Percentiles rank a stretch among this genome's conserved stretches.
Conservation (phyloP, 2,329 filamentous ascomycete genomes). For the Lachnellula subtilissima region DNA sequence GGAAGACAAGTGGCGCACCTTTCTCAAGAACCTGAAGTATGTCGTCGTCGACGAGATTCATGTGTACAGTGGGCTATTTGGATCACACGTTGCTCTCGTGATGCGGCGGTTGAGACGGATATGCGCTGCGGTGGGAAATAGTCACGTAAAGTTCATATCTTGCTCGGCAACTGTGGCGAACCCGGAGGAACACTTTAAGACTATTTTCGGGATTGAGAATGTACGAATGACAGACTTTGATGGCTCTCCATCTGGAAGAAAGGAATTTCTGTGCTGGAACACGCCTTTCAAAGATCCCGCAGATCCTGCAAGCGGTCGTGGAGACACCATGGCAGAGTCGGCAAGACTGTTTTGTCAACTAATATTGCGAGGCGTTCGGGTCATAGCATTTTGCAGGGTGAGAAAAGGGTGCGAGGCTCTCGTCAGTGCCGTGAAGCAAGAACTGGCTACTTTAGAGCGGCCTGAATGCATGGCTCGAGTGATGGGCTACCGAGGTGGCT, state of each 20-base stretch:
- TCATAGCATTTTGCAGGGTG: conserved; percentile 89
- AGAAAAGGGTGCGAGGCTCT: conserved; percentile 85
- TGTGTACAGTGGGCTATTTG: conserved; percentile 93
- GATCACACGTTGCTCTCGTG: conserved; percentile 88
- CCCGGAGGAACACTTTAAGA: conserved; percentile 83
- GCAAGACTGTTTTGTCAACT: conserved; percentile 87
- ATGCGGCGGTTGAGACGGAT: conserved; percentile 85
- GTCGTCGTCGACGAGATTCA: conserved; percentile 92
- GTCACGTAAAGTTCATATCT: conserved; percentile 81
- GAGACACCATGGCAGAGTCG: conserved; percentile 78
- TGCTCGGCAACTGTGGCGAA: conserved; percentile 97
- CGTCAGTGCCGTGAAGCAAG: conserved; percentile 71
- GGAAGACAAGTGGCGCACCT: conserved; percentile 82
- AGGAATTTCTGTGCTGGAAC: conserved; percentile 98
- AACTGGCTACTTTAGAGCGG: conserved; percentile 68
- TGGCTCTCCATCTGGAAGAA: conserved; percentile 84
- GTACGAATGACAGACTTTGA: conserved; percentile 84
- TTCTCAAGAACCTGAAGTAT: conserved; percentile 82
- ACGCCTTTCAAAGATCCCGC: conserved; percentile 87
- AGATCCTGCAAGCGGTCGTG: conserved; percentile 81
- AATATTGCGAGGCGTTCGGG: conserved; percentile 79
- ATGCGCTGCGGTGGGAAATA: conserved; percentile 86
- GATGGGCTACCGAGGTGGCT: conserved; percentile 94
- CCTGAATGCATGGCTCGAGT: conserved; percentile 72
- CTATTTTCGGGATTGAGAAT: conserved; percentile 83